Base-by-base conservation (phyloP, 2,329 filamentous ascomycete species). In the Cercospora nicotianae region DNA sequence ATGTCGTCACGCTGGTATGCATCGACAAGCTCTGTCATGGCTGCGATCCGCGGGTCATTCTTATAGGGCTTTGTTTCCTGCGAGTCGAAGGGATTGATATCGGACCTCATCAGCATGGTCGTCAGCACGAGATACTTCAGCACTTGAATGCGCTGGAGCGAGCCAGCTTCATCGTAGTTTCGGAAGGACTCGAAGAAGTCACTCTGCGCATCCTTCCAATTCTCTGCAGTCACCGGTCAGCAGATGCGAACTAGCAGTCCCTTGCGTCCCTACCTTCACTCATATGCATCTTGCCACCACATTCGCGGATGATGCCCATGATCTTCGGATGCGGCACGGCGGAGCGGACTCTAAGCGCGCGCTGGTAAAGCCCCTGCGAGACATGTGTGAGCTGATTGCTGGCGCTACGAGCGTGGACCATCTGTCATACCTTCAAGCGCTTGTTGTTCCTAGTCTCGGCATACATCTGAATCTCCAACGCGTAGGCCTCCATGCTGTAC, bases 211-310 rank as follows among this genome's bases (percentile, higher is more conserved):
- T 94, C 92, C 79, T 95, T 93, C 95, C 95, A 99, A 79, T 98
- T 98, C 83, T 98, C 95, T 86, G 73, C 57, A 45, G 31, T 60
- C 39, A 36, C 20, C 45, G 30, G 68, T 78, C 67, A 77, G 77
- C 69, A 60, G 26, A 63, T 65, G 63, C 48, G 36, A 68, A 67
- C 57, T 13, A 48, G 59, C 60, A 30, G 67, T 68, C 67, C 69
- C 72, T 77, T 45, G 62, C 62, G 10, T 80, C 66, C 82, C 76
- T 79, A 81, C 82, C 82, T 84, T 99, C 95, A 79, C 92, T 95
- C 95, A 99, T 98, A 83, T 98, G 94, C 95, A 99, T 99, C 85
- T 99, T 99, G 75, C 95, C 95, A 76, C 95, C 95, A 79, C 95
- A 99, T 82, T 99, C 95, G 64, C 94, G 91, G 77, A 99, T 99